These are phyloP conservation scores for Hypoxylon crocopeplum DNA, from an alignment of 495 filamentous ascomycete species.

Conservation along the genomic window DNA sequence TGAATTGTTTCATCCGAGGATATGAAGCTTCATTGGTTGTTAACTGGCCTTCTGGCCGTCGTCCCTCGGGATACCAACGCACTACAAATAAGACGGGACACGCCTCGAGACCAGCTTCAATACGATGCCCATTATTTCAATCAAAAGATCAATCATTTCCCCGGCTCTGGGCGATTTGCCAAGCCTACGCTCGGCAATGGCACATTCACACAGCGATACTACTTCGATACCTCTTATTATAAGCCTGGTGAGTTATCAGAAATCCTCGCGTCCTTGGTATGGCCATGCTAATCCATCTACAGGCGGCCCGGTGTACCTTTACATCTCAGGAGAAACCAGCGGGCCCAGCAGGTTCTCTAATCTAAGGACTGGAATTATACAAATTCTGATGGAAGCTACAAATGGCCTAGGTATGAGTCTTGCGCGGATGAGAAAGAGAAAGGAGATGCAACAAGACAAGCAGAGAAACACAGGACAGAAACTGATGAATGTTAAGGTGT, in stretches of 20 bases:
- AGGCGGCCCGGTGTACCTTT: conserved; percentile 55
- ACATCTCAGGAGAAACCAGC: conserved; percentile 53
- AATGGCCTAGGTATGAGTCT: conserved; percentile 45
- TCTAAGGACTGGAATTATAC: conserved; percentile 49
- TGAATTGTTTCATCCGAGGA: background rate
- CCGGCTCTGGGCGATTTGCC: conserved; percentile 37
- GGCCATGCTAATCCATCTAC: conserved; percentile 8
- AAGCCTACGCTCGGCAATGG: conserved; percentile 44
- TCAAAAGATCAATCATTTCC: conserved; percentile 53
- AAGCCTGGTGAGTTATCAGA: conserved; percentile 46
- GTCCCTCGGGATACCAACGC: conserved; percentile 10
- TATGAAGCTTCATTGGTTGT: conserved; percentile 26
- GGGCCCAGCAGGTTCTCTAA: conserved; percentile 43
- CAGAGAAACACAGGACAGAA: background rate
- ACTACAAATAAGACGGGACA: conserved; percentile 21
- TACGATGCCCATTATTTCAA: conserved; percentile 37
- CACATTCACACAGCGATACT: conserved; percentile 55
- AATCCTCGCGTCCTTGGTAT: background rate
- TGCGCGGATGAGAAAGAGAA: background rate
- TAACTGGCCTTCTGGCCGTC: conserved; percentile 19
- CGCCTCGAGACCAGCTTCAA: conserved; percentile 22
- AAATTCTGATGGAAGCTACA: conserved; percentile 55
- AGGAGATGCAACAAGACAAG: background rate
- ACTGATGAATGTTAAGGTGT: conserved; percentile 37
- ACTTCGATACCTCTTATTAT: conserved; percentile 55